phyloP scores from a whole-genome alignment of 2,329 filamentous ascomycete genomes.

The Fusarium subglutinans region DNA sequence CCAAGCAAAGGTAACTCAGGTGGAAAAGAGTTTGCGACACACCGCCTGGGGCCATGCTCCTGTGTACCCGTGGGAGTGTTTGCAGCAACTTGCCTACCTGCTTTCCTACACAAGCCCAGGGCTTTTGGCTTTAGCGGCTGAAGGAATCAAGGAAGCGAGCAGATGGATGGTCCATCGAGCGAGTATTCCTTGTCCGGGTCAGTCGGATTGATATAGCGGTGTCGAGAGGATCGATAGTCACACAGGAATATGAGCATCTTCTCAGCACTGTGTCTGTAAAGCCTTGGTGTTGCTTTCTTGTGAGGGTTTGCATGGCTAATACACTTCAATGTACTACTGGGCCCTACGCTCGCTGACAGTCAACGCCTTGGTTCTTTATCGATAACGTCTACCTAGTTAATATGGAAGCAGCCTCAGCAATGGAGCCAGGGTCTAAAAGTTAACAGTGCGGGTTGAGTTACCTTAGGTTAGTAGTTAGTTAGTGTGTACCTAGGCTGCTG shows the following conservation, averaged over 20 bases:
- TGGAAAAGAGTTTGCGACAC: slow-evolving; percentile 31
- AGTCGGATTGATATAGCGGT: slow-evolving; percentile 18
- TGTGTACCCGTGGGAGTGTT: slow-evolving; percentile 39
- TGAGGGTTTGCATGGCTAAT: not conserved
- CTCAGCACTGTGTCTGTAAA: not conserved
- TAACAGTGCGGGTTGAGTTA: not conserved
- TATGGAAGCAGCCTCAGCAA: not conserved
- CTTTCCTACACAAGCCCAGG: not conserved
- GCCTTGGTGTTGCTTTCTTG: not conserved
- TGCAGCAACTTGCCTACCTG: slow-evolving; percentile 28
- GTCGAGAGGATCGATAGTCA: not conserved
- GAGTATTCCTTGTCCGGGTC: slow-evolving; percentile 17
- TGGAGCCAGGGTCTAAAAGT: not conserved
- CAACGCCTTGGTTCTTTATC: slow-evolving; percentile 18
- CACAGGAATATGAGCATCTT: not conserved
- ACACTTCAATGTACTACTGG: not conserved
- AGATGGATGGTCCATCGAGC: slow-evolving; percentile 11
- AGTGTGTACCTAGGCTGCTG: not conserved
- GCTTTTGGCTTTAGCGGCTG: slow-evolving; percentile 29
- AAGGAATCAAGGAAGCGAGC: slow-evolving; percentile 30
- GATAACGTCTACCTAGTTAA: slow-evolving; percentile 11
- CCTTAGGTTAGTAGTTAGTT: not conserved
- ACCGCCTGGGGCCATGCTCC: slow-evolving; percentile 37
- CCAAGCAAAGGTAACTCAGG: slow-evolving; percentile 5
- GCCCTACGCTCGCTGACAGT: not conserved